Evolutionary conservation across 108 stramenopile genomes (phyloP), one percentile per base, ranked within the genome.

Genomic region (Nitzschia sp.): DNA sequence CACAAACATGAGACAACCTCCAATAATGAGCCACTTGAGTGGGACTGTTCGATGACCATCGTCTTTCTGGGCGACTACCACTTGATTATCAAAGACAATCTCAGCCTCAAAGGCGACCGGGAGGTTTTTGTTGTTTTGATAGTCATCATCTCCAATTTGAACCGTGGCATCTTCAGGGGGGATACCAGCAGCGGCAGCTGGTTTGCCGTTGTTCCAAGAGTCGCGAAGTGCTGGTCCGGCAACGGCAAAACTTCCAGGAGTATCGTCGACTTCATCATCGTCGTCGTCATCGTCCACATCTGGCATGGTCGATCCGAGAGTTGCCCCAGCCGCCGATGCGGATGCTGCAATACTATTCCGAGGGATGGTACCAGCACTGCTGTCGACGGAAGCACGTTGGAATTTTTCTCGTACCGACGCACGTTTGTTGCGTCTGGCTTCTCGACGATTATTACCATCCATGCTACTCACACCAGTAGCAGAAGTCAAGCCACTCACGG

Each of bases 101-200:
- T 51, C 49, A 19, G 49, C 49, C 49, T 51, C 49, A 23, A 51
- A 51, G 19, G 49, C 49, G 19, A 51, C 49, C 49, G 49, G 49
- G 4, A 51, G 49, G 21, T 51, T 51, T 19, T 51, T 17, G 49
- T 19, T 19, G 49, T 19, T 19, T 5, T 8, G 18, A 51, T 23
- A 9, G 21, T 9, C 49, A 19, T 19, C 49, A 23, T 51, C 49
- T 51, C 4, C 13, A 5, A 51, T 17, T 19, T 51, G 11, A 51
- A 19, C 49, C 4, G 11, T 17, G 49, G 11, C 49, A 23, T 51
- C 49, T 5, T n/a, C 5, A 19, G 49, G 18, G n/a, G 38, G 38
- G 6, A 42, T 13, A 6, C 13, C 13, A 9, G 38, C 38, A 6
- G 6, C 13, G 6, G 17, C 49, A 19, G 49, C 21, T n/a, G 49